Percentiles rank a stretch among this genome's conserved stretches.
Evolutionary conservation across 2,329 filamentous ascomycete genomes (phyloP).

Genomic region (Sporothrix mexicana): DNA sequence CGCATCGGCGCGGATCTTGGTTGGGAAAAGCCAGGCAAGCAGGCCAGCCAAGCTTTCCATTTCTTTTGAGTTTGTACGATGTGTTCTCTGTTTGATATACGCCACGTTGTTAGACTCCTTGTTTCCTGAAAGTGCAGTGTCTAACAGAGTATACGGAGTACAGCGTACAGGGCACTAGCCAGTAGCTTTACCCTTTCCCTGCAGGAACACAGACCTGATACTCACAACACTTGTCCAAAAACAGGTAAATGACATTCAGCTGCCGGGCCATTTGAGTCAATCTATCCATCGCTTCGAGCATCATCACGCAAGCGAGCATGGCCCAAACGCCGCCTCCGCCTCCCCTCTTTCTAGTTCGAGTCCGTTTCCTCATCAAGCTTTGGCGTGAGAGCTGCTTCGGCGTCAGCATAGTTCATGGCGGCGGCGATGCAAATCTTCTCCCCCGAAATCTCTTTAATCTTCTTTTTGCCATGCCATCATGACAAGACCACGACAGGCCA

Average conservation of each 20-base stretch:
- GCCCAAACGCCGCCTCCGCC: conserved; percentile 1
- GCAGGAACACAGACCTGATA: conserved; percentile 23
- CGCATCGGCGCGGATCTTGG: conserved; percentile 27
- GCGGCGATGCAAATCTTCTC: not conserved
- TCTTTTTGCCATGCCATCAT: too few species aligned
- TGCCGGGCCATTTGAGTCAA: not conserved
- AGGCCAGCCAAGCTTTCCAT: conserved; percentile 19
- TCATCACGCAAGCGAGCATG: conserved; percentile 9
- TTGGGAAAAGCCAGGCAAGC: not conserved
- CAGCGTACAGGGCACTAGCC: not conserved
- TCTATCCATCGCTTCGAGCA: not conserved
- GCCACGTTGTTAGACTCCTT: not conserved
- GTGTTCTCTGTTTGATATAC: not conserved
- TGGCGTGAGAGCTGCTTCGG: not conserved
- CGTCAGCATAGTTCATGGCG: not conserved
- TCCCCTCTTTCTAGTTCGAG: not conserved
- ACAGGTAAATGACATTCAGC: not conserved
- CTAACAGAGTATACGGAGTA: not conserved
- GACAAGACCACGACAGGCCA: not conserved
- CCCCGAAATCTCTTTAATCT: too few species aligned
- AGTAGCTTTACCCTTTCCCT: not conserved
- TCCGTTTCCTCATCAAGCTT: not conserved
- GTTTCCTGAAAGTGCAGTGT: not conserved
- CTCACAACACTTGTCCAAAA: not conserved
- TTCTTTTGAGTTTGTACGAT: not conserved